These are phyloP conservation scores for Aspergillus panamensis DNA, from an alignment of 495 filamentous ascomycete species.

Conservation along the genomic window DNA sequence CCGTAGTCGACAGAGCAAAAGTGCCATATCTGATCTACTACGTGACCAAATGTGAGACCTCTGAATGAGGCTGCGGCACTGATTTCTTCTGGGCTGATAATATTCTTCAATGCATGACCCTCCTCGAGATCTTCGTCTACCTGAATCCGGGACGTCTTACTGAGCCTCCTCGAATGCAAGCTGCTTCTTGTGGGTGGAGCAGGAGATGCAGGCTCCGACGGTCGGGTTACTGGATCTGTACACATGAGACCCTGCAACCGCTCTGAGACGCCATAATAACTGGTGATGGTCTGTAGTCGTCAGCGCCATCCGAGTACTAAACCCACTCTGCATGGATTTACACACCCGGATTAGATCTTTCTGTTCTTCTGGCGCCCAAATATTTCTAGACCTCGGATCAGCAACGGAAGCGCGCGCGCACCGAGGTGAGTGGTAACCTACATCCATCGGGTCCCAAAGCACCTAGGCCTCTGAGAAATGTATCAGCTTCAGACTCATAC, in stretches of 20 bases:
- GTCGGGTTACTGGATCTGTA: constrained; percentile 44
- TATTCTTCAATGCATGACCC: constrained; percentile 26
- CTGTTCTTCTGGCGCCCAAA: constrained; percentile 68
- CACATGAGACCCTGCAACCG: constrained; percentile 65
- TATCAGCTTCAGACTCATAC: not conserved
- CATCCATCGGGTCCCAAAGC: constrained; percentile 65
- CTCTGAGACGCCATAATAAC: constrained; percentile 64
- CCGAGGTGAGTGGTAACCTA: constrained; percentile 30
- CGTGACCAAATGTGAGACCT: constrained; percentile 41
- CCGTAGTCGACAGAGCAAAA: constrained; percentile 61
- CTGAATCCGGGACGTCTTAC: constrained; percentile 14
- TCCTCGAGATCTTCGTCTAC: constrained; percentile 35
- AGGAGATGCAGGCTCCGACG: constrained; percentile 17
- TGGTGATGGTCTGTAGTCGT: constrained; percentile 32
- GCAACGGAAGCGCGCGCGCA: not conserved
- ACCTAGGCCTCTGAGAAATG: constrained; percentile 33
- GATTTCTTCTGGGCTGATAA: constrained; percentile 23
- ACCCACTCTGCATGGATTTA: not conserved
- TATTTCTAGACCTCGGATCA: constrained; percentile 46
- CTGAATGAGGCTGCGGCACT: constrained; percentile 28
- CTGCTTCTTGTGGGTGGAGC: constrained; percentile 13
- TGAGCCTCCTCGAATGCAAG: constrained; percentile 13
- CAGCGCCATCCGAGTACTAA: not conserved
- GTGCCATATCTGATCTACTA: constrained; percentile 63
- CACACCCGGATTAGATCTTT: constrained; percentile 47